Conservation (phyloP, 352 stramenopile species). For the Hyaloperonospora brassicae region DNA sequence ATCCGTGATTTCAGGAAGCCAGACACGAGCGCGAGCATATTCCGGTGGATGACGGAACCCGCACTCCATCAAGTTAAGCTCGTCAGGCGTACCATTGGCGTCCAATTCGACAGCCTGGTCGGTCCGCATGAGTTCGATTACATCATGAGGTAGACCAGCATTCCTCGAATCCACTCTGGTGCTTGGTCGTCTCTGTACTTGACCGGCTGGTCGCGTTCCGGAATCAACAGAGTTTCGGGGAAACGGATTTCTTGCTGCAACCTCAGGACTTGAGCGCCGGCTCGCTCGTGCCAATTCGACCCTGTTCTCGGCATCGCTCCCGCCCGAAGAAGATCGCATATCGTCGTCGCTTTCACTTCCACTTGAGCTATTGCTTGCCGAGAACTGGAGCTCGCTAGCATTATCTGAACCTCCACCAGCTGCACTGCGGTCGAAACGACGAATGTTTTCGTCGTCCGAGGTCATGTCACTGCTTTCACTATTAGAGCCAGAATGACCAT, state of each 20-base stretch:
- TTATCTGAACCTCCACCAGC: conserved; percentile 32
- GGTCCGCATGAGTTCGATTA: conserved; percentile 74
- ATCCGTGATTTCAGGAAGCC: conserved; percentile 78
- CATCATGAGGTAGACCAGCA: conserved; percentile 32
- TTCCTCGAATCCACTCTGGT: conserved; percentile 26
- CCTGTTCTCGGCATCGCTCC: conserved; percentile 28
- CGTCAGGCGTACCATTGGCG: conserved; percentile 42
- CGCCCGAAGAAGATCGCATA: conserved; percentile 26
- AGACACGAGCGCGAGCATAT: conserved; percentile 60
- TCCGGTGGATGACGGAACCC: conserved; percentile 60
- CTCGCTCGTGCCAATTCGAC: conserved; percentile 5
- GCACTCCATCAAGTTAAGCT: conserved; percentile 75
- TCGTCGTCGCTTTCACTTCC: conserved; percentile 50
- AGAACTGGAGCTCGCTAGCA: conserved; percentile 36
- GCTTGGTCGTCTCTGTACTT: conserved; percentile 22
- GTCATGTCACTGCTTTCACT: conserved; percentile 40
- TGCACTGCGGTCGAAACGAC: conserved; percentile 25
- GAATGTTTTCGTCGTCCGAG: conserved; percentile 45
- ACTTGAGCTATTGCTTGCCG: conserved; percentile 45
- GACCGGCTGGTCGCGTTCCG: conserved; percentile 12
- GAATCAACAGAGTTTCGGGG: conserved; percentile 3
- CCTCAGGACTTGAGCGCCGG: conserved; percentile 11
- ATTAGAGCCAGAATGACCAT: conserved; percentile 54
- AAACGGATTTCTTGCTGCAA: not conserved
- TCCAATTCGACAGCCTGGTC: conserved; percentile 43